Percentiles rank a stretch among this genome's conserved stretches.
phyloP scores from a whole-genome alignment of 164 flowering plant genomes.

The Nymphaea colorata region DNA sequence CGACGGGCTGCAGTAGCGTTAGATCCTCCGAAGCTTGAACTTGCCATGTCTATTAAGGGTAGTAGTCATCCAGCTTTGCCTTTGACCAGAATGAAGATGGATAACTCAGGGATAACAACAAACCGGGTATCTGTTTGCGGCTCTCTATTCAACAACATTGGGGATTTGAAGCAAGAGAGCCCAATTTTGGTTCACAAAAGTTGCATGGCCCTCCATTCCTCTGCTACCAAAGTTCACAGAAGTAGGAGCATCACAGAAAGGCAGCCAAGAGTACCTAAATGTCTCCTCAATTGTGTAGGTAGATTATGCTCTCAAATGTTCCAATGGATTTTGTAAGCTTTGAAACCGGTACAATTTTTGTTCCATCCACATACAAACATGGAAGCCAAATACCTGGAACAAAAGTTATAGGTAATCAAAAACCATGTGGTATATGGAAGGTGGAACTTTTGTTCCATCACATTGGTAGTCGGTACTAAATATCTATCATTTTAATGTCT shows the following conservation, averaged over 20 bases:
- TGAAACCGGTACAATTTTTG: no score
- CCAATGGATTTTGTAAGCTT: no score
- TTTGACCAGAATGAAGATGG: slow-evolving; percentile 25
- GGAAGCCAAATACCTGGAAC: no score
- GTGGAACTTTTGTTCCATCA: no score
- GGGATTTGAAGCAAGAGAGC: slow-evolving; percentile 42
- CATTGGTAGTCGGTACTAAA: no score
- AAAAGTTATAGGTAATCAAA: no score
- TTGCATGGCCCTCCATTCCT: slow-evolving; percentile 30
- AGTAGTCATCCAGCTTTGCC: slow-evolving; percentile 12
- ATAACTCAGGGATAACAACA: slow-evolving; percentile 28
- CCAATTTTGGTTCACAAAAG: slow-evolving; percentile 51
- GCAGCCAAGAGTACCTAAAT: slow-evolving; percentile 28
- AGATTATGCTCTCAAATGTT: slow-evolving; percentile 19
- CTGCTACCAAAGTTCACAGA: slow-evolving; percentile 47
- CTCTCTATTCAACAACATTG: slow-evolving; percentile 39
- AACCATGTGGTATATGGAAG: no score
- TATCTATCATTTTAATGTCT: no score
- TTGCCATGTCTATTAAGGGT: slow-evolving; percentile 46
- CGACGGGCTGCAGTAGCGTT: slow-evolving; percentile 32
- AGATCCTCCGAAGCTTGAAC: slow-evolving; percentile 67
- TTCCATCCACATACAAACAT: no score
- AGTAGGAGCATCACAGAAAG: slow-evolving; percentile 71
- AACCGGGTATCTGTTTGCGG: slow-evolving; percentile 43
- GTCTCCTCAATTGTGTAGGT: slow-evolving; percentile 86